These are phyloP conservation scores for Paramecium biaurelia DNA, from an alignment of 73 alveolate species.

Conservation along the genomic window DNA sequence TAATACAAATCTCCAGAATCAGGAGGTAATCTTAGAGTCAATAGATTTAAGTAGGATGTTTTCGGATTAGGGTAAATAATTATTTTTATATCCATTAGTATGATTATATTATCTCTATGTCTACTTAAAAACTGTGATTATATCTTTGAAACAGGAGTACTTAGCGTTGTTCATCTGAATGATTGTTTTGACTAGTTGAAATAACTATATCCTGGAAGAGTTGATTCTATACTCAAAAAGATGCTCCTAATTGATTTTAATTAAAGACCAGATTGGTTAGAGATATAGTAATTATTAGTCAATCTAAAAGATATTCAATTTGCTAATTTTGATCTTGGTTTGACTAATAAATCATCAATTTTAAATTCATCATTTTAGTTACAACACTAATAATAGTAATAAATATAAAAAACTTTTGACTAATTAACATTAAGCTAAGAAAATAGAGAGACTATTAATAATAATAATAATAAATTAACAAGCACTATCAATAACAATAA, in stretches of 20 bases:
- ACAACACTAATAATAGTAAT: neutral
- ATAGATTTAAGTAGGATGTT: constrained; percentile 24
- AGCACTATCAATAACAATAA: neutral
- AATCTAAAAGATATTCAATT: neutral
- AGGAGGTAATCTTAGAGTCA: neutral
- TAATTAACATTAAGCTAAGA: neutral
- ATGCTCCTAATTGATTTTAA: neutral
- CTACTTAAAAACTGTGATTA: neutral
- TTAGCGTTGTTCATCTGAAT: neutral
- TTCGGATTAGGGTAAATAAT: constrained; percentile 38
- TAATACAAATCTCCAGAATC: constrained; percentile 30
- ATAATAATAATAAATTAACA: neutral
- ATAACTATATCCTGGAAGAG: constrained; percentile 12
- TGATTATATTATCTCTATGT: constrained; percentile 10
- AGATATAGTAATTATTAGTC: neutral
- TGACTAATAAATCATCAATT: neutral
- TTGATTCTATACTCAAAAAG: neutral
- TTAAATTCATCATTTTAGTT: constrained; percentile 1
- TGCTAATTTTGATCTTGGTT: neutral
- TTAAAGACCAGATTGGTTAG: constrained; percentile 53
- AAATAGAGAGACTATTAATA: neutral
- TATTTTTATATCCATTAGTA: neutral
- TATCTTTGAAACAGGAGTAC: neutral
- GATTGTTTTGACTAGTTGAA: neutral
- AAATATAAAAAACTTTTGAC: neutral